These are phyloP conservation scores for Backusella westeae DNA, from an alignment of 192 early-diverging fungal genomes.

Conservation along the genomic window DNA sequence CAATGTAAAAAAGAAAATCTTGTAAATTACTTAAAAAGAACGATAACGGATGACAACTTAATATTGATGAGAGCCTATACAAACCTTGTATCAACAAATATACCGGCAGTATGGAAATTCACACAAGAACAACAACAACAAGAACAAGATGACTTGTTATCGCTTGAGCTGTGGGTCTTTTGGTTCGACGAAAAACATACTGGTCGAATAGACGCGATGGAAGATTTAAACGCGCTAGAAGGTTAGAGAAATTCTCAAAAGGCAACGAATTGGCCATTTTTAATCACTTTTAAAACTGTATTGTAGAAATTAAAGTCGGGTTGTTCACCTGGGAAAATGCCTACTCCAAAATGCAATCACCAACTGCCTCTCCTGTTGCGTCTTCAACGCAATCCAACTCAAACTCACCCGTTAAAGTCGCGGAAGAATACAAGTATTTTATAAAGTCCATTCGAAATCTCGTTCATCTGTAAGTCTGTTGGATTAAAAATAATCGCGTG, in stretches of 20 bases:
- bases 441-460: constrained; percentile 29
- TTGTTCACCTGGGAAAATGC: constrained; percentile 38
- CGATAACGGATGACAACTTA: neutral
- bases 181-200: constrained; percentile 39
- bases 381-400: constrained; percentile 12
- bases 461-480: constrained; percentile 25
- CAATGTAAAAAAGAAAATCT: constrained; percentile 18
- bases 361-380: constrained; percentile 19
- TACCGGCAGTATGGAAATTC: constrained; percentile 22
- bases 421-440: constrained; percentile 31
- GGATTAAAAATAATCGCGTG: neutral
- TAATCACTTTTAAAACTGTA: neutral
- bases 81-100: constrained; percentile 9
- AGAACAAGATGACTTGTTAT: neutral
- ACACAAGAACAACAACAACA: neutral
- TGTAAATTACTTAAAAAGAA: constrained; percentile 3
- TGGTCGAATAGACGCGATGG: constrained; percentile 24
- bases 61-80: constrained; percentile 21
- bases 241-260: constrained; percentile 14
- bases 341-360: constrained; percentile 20
- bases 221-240: constrained; percentile 17
- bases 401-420: constrained; percentile 16
- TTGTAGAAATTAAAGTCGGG: constrained; percentile 30
- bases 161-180: constrained; percentile 35
- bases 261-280: neutral